Evolutionary conservation across 805 yeast genomes (phyloP).

Genomic region (Candida chauliodis): DNA sequence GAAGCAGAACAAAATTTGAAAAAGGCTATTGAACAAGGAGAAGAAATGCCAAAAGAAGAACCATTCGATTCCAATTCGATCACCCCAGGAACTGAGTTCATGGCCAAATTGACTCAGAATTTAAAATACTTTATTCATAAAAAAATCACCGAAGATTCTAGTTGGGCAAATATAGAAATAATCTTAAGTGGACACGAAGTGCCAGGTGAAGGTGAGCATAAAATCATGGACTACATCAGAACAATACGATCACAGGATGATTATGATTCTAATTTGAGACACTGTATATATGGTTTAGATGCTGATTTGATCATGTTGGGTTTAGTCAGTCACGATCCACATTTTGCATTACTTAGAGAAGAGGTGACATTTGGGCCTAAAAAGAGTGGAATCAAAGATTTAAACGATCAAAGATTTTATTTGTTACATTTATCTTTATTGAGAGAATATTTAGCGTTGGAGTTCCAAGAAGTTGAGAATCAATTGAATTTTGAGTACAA

Average conservation of each 20-base stretch:
- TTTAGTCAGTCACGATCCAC: constrained; percentile 90
- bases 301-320: constrained; percentile 96
- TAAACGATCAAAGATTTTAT: constrained; percentile 77
- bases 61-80: constrained; percentile 91
- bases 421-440: constrained; percentile 81
- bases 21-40: constrained; percentile 72
- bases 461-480: constrained; percentile 68
- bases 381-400: constrained; percentile 34
- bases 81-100: constrained; percentile 96
- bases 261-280: constrained; percentile 79
- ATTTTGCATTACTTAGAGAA: constrained; percentile 88
- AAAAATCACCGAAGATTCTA: constrained; percentile 79
- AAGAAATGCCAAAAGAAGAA: constrained; percentile 72
- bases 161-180: constrained; percentile 77
- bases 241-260: constrained; percentile 67
- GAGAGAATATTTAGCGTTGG: constrained; percentile 87
- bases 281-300: constrained; percentile 92
- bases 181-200: constrained; percentile 91
- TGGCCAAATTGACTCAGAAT: constrained; percentile 81
- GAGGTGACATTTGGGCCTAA: constrained; percentile 84
- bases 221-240: constrained; percentile 90
- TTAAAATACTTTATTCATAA: constrained; percentile 84
- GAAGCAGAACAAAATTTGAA: constrained; percentile 81
- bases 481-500: constrained; percentile 64
- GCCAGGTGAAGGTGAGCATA: constrained; percentile 99